Evolutionary conservation across 192 early-diverging fungal genomes (phyloP).

Genomic region (Coemansia sp.): DNA sequence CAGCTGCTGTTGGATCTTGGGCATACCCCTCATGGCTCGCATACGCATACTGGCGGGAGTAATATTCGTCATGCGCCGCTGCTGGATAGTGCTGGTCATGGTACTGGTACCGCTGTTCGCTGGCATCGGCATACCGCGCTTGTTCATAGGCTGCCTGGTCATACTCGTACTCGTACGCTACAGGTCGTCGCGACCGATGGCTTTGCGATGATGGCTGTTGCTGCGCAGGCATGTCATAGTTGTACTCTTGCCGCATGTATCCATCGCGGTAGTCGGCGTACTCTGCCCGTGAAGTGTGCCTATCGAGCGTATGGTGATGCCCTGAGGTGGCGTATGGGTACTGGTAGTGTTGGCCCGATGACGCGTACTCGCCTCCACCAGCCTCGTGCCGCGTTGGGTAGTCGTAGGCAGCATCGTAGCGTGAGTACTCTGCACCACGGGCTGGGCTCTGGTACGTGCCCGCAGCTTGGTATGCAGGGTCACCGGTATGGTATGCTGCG

Average conservation of each 20-base stretch:
- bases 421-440: slow-evolving; percentile 24
- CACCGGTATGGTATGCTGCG: slow-evolving; percentile 12
- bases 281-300: slow-evolving; percentile 4
- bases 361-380: slow-evolving; percentile 13
- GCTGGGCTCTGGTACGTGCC: slow-evolving; percentile 8
- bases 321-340: slow-evolving; percentile 19
- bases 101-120: slow-evolving; percentile 9
- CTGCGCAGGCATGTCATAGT: slow-evolving; percentile 18
- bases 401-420: slow-evolving; percentile 23
- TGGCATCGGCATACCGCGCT: slow-evolving; percentile 15
- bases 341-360: slow-evolving; percentile 8
- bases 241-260: slow-evolving; percentile 30
- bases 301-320: background rate
- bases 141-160: slow-evolving; percentile 16
- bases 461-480: slow-evolving; percentile 21
- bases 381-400: slow-evolving; percentile 16
- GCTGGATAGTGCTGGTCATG: slow-evolving; percentile 15
- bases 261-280: slow-evolving; percentile 42
- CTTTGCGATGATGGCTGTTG: slow-evolving; percentile 8
- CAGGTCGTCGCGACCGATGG: slow-evolving; percentile 1
- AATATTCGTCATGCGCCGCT: slow-evolving; percentile 29
- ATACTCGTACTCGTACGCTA: slow-evolving; percentile 39
- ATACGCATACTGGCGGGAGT: slow-evolving; percentile 20
- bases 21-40: background rate
- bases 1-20: background rate